Conservation (phyloP, 257 asterid genomes). For the Salvia splendens region DNA sequence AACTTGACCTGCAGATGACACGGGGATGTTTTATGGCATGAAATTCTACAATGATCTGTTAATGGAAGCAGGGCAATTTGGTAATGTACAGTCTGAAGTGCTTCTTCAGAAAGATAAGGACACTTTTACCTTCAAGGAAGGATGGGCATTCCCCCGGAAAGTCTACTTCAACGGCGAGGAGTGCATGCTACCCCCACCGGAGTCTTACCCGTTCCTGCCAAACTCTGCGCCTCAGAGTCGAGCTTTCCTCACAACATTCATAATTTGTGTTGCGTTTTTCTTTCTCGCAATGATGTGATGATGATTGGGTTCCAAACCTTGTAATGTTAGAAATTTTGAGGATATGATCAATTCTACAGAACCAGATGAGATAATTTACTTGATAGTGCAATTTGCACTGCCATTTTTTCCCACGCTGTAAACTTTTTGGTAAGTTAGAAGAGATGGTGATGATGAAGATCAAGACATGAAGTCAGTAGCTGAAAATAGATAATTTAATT, state of each 20-base stretch:
- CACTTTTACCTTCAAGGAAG: conserved; percentile 70
- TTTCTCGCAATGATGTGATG: conserved; percentile 39
- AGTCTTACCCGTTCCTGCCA: conserved; percentile 78
- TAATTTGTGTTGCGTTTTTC: conserved; percentile 36
- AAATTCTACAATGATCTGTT: conserved; percentile 80
- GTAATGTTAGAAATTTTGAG: conserved; percentile 39
- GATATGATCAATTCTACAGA: conserved; percentile 19
- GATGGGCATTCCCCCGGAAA: conserved; percentile 93
- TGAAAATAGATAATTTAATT: conserved; percentile 8
- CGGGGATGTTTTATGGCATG: conserved; percentile 92
- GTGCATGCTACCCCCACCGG: conserved; percentile 85
- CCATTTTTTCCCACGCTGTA: conserved; percentile 5
- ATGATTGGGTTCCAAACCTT: conserved; percentile 31
- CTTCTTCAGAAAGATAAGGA: conserved; percentile 72
- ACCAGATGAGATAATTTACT: neutral
- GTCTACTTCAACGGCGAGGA: conserved; percentile 91
- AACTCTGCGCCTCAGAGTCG: conserved; percentile 50
- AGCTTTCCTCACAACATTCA: conserved; percentile 31
- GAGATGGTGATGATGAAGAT: neutral
- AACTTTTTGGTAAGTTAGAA: neutral
- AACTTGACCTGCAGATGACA: conserved; percentile 63
- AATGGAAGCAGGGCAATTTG: conserved; percentile 80
- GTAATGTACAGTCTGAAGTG: conserved; percentile 81
- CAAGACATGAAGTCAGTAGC: neutral
- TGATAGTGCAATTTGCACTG: neutral